These are phyloP conservation scores for Scheffersomyces segobiensis DNA, from an alignment of 1,139 yeast species.

Conservation along the genomic window DNA sequence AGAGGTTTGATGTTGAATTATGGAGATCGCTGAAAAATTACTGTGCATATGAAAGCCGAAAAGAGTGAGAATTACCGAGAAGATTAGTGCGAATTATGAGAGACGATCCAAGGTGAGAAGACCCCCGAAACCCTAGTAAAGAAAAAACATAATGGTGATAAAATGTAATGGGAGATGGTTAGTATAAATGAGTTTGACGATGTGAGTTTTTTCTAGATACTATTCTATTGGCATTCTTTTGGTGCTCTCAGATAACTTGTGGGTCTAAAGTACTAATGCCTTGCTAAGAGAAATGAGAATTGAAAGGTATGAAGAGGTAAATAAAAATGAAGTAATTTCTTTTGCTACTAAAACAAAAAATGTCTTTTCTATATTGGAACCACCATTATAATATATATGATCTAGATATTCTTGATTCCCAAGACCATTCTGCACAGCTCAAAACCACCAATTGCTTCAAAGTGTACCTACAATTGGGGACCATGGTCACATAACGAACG, in stretches of 20 bases:
- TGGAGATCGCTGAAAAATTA: background rate
- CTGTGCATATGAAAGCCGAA: background rate
- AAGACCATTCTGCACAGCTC: too few relatives aligned
- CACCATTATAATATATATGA: too few relatives aligned
- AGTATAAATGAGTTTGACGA: too few relatives aligned
- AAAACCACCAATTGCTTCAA: too few relatives aligned
- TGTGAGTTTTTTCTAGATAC: background rate
- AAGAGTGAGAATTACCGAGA: background rate
- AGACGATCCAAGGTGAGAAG: background rate
- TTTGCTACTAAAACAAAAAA: too few relatives aligned
- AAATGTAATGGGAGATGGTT: background rate
- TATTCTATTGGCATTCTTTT: background rate
- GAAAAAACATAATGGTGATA: background rate
- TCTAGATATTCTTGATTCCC: too few relatives aligned
- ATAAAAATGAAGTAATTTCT: too few relatives aligned
- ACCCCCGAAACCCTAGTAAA: too few relatives aligned
- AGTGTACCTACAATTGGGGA: too few relatives aligned
- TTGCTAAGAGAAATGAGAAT: too few relatives aligned
- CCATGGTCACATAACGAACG: background rate
- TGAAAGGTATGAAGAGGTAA: too few relatives aligned
- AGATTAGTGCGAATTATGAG: background rate
- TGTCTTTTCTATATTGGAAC: too few relatives aligned
- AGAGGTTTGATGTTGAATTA: background rate
- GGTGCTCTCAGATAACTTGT: background rate
- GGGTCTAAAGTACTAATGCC: background rate